Percentiles rank a stretch among this genome's conserved stretches.
Evolutionary conservation across 768 basidiomycete species (phyloP).

Genomic region (Tulasnella sp.): DNA sequence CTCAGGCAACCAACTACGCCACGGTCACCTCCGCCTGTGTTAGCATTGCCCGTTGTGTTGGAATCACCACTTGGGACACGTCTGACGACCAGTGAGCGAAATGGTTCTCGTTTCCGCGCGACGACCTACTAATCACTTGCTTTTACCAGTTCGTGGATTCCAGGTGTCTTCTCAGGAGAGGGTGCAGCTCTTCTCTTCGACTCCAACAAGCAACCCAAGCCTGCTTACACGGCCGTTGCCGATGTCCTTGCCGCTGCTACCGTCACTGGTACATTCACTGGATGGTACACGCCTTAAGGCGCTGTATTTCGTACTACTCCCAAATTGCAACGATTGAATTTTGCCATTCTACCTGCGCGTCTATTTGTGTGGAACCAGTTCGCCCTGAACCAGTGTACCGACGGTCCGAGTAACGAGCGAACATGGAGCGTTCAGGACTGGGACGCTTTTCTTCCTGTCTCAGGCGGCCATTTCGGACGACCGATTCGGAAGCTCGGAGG

Average conservation of each 20-base stretch:
- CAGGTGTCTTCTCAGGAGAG: slow-evolving; percentile 38
- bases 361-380: background rate
- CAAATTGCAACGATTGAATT: background rate
- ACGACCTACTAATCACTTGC: background rate
- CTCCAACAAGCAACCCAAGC: slow-evolving; percentile 29
- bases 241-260: slow-evolving; percentile 16
- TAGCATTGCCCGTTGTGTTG: slow-evolving; percentile 27
- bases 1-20: slow-evolving; percentile 58
- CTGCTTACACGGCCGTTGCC: slow-evolving; percentile 29
- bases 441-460: no score
- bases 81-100: slow-evolving; percentile 38
- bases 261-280: background rate
- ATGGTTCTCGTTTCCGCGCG: background rate
- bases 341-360: background rate
- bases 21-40: slow-evolving; percentile 54
- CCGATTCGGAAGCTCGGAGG: no score
- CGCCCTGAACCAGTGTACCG: no score
- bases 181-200: slow-evolving; percentile 29
- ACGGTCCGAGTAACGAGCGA: no score
- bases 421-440: no score
- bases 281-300: background rate
- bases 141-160: slow-evolving; percentile 33
- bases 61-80: slow-evolving; percentile 44
- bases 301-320: background rate
- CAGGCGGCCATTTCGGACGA: no score